Evolutionary conservation across 2,329 filamentous ascomycete species (phyloP).

Genomic region (Calonectria ilicicola): DNA sequence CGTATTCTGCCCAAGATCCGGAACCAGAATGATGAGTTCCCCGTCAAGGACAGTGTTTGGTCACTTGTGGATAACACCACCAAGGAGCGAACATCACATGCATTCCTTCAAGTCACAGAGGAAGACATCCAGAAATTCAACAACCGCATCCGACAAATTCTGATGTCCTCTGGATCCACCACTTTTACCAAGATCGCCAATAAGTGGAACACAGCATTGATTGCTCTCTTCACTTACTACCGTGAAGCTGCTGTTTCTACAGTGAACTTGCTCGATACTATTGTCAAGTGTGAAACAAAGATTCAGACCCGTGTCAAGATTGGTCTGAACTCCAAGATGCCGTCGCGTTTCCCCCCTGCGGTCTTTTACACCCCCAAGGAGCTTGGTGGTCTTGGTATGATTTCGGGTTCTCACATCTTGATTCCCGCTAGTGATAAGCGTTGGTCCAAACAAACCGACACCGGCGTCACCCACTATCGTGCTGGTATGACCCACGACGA

Average conservation of each 20-base stretch:
- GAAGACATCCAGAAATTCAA: conserved; percentile 99
- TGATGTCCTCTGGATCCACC: conserved; percentile 99
- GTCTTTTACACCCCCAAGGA: conserved; percentile 99
- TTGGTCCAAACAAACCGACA: conserved; percentile 98
- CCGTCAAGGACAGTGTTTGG: conserved; percentile 98
- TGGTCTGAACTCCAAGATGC: conserved; percentile 99
- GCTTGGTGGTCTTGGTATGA: conserved; percentile 96
- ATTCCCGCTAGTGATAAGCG: conserved; percentile 98
- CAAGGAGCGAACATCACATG: conserved; percentile 96
- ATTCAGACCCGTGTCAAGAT: conserved; percentile 99
- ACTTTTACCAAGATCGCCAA: conserved; percentile 99
- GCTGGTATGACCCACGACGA: conserved; percentile 99
- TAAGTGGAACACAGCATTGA: conserved; percentile 99
- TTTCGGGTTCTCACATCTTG: conserved; percentile 96
- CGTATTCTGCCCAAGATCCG: conserved; percentile 95
- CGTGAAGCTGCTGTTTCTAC: conserved; percentile 97
- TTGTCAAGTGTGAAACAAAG: conserved; percentile 99
- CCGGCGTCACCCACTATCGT: conserved; percentile 95
- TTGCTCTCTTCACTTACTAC: conserved; percentile 98
- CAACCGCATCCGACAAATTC: conserved; percentile 96
- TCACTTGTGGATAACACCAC: conserved; percentile 95
- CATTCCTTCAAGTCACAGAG: conserved; percentile 97
- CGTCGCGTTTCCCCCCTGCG: conserved; percentile 95
- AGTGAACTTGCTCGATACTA: conserved; percentile 92
- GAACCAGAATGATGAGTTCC: conserved; percentile 96